phyloP scores from a whole-genome alignment of 2,329 filamentous ascomycete genomes.

The Aciculosporium take region DNA sequence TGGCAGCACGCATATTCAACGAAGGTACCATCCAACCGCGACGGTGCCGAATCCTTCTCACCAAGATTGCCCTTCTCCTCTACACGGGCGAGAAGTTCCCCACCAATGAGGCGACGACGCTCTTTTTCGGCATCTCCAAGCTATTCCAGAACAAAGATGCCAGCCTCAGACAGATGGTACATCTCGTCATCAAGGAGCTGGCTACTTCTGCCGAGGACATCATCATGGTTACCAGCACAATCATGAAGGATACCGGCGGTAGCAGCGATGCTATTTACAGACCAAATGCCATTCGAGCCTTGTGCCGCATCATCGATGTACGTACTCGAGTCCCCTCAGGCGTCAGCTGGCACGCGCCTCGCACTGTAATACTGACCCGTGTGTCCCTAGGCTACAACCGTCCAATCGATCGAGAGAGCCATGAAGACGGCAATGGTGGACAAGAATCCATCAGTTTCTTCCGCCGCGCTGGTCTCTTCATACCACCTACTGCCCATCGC shows the following conservation, averaged over 20 bases:
- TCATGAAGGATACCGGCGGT: slow-evolving; percentile 98
- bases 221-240: slow-evolving; percentile 98
- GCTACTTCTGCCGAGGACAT: slow-evolving; percentile 93
- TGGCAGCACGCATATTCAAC: slow-evolving; percentile 85
- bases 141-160: slow-evolving; percentile 99
- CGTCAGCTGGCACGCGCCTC: neutral
- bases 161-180: slow-evolving; percentile 95
- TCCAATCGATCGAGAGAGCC: slow-evolving; percentile 93
- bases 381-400: slow-evolving; percentile 60
- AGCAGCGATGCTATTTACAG: slow-evolving; percentile 88
- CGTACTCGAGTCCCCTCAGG: slow-evolving; percentile 16
- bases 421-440: slow-evolving; percentile 99
- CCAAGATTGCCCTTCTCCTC: slow-evolving; percentile 90
- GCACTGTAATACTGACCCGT: neutral
- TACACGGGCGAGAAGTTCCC: slow-evolving; percentile 97
- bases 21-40: slow-evolving; percentile 90
- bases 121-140: slow-evolving; percentile 98
- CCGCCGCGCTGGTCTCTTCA: slow-evolving; percentile 86
- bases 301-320: slow-evolving; percentile 95
- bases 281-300: slow-evolving; percentile 86
- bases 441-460: slow-evolving; percentile 94
- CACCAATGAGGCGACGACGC: slow-evolving; percentile 88
- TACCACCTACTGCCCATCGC: slow-evolving; percentile 96
- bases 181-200: slow-evolving; percentile 95
- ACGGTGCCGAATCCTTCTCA: slow-evolving; percentile 93